A percentile compares a stretch with the other conserved stretches of the same genome.
These are phyloP conservation scores for Penicillium thymicola DNA, from an alignment of 2,329 filamentous ascomycete species.

Conservation along the genomic window DNA sequence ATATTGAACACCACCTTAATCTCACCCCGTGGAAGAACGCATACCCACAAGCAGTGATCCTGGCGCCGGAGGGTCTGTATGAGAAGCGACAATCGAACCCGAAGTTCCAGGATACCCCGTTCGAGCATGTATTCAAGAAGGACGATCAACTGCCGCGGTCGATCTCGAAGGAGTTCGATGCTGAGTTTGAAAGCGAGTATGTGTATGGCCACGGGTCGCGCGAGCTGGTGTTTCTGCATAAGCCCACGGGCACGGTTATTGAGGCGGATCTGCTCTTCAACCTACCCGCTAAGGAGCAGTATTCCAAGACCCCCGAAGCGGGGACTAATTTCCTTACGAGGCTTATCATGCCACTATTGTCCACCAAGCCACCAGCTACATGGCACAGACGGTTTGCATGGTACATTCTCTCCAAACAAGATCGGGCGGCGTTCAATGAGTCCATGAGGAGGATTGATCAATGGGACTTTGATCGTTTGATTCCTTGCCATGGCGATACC, in stretches of 20 bases:
- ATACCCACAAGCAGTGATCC: slow-evolving; percentile 73
- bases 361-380: slow-evolving; percentile 57
- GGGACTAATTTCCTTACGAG: slow-evolving; percentile 59
- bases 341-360: slow-evolving; percentile 57
- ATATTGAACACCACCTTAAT: slow-evolving; percentile 95
- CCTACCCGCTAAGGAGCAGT: slow-evolving; percentile 82
- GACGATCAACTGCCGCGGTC: slow-evolving; percentile 50
- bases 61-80: slow-evolving; percentile 77
- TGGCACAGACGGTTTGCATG: slow-evolving; percentile 79
- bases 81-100: slow-evolving; percentile 70
- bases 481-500: slow-evolving; percentile 92
- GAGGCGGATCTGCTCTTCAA: slow-evolving; percentile 93
- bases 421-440: slow-evolving; percentile 67
- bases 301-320: slow-evolving; percentile 55
- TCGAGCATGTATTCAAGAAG: slow-evolving; percentile 65
- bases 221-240: slow-evolving; percentile 84
- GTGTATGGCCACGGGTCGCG: slow-evolving; percentile 76
- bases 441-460: slow-evolving; percentile 65
- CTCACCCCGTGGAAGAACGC: slow-evolving; percentile 77
- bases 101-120: slow-evolving; percentile 56
- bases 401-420: slow-evolving; percentile 63
- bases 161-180: slow-evolving; percentile 75
- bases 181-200: slow-evolving; percentile 82
- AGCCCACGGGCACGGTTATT: slow-evolving; percentile 74
- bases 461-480: slow-evolving; percentile 83